These are phyloP conservation scores for Rosa hybrid DNA, from an alignment of 331 rosid species.

Conservation along the genomic window DNA sequence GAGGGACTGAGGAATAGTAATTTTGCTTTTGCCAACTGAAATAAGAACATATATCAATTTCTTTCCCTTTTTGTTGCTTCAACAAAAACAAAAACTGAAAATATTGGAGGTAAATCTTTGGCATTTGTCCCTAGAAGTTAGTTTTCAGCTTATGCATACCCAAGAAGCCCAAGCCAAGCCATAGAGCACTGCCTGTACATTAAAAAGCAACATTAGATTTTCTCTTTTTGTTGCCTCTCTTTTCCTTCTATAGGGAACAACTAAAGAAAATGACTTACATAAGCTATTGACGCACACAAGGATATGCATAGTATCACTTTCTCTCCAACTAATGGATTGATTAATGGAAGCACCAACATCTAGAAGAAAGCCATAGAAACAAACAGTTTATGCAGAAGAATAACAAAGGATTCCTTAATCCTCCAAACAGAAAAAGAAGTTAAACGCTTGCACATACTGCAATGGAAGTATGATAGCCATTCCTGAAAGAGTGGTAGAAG, in stretches of 20 bases:
- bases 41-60: not conserved
- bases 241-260: not conserved
- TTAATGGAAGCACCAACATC: constrained; percentile 73
- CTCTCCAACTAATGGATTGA: constrained; percentile 82
- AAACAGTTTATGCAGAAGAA: not conserved
- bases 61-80: not conserved
- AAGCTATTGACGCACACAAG: constrained; percentile 72
- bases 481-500: not conserved
- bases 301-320: constrained; percentile 65
- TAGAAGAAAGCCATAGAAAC: constrained; percentile 28
- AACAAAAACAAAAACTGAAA: not conserved
- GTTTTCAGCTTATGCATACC: constrained; percentile 41
- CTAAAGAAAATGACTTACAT: constrained; percentile 47
- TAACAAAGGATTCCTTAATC: not conserved
- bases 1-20: not conserved
- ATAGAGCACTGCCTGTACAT: constrained; percentile 59
- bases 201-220: constrained; percentile 11
- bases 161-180: constrained; percentile 93
- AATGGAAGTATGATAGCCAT: not conserved
- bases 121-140: not conserved
- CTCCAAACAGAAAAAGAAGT: not conserved
- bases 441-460: too few species aligned
- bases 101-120: not conserved
- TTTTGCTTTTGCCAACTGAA: not conserved
- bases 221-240: not conserved